Base-by-base conservation (phyloP, 2,329 filamentous ascomycete genomes). In the Fusarium sp. region DNA sequence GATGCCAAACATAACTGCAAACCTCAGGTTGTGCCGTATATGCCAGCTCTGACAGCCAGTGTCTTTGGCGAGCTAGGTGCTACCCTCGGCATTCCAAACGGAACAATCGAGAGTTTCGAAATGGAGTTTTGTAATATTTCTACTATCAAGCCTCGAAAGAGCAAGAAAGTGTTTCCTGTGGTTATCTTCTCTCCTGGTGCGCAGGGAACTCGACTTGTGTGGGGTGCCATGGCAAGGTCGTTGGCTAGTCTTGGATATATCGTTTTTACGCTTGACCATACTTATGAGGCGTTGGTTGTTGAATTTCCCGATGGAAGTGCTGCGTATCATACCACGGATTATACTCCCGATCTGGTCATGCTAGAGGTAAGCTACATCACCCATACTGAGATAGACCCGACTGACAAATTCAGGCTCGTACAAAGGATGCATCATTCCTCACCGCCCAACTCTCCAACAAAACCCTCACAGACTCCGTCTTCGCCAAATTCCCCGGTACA, bases 241-340 rank as follows among this genome's bases (percentile, higher is more conserved):
- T 74, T 87, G 18, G 83, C 84, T 2, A 83, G 81, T 8, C 77
- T 80, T 6, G 84, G 84, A 0, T 83, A 81, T 48, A 78, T 80
- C 13, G 80, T 87, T 6, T 71, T 85, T 1, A 77, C 83, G 0
- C 72, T 87, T 44, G 85, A 87, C 59, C 84, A 86, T 55, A 79
- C 84, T 0, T 80, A 83, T 58, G 84, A 86, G 49, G 75, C 81
- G 0, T 60, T 74, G 2, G 75, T 83, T 8, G 80, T 86, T 15
- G 79, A 84, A 58, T 85, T 83, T 25, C 81, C 82, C 0, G 77
- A 85, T 43, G 83, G 79, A 3, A 78, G 75, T 2, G 62, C 77
- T n/a, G 63, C 43, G 3, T 25, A 48, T 25, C 29, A 38, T 10
- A 30, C n/a, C 6, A 44, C 41, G 4, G 22, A 32, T 11, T 20